A percentile compares a stretch with the other conserved stretches of the same genome.
Evolutionary conservation across 2,329 filamentous ascomycete species (phyloP).

Genomic region (Hypoxylon sp.): DNA sequence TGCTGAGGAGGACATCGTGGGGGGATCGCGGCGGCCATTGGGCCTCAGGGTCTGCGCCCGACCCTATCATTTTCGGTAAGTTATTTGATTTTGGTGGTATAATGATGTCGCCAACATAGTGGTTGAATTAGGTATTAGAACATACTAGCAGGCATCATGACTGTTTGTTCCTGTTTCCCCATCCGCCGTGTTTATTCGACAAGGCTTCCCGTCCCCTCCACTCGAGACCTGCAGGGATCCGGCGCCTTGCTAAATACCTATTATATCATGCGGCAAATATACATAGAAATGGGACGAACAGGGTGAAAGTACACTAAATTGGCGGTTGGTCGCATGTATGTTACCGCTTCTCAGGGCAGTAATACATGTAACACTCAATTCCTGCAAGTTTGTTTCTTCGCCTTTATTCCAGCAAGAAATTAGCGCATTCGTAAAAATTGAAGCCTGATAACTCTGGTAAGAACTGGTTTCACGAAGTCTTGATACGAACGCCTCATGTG

Average conservation of each 20-base stretch:
- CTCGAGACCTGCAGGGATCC: conserved; percentile 41
- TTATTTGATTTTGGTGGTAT: conserved; percentile 26
- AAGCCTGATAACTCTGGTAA: conserved; percentile 2
- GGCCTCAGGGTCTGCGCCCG: conserved; percentile 58
- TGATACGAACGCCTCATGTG: conserved; percentile 8
- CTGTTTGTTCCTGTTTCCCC: conserved; percentile 29
- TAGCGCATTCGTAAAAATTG: conserved; percentile 9
- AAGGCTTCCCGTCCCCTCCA: conserved; percentile 34
- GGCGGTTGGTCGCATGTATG: not conserved
- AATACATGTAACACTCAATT: not conserved
- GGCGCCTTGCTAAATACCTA: conserved; percentile 6
- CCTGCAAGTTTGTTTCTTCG: not conserved
- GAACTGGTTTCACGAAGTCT: conserved; percentile 6
- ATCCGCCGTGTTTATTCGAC: conserved; percentile 28
- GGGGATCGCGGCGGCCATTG: conserved; percentile 78
- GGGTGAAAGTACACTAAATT: conserved; percentile 19
- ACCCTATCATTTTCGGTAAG: conserved; percentile 45
- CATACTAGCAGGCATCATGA: conserved; percentile 48
- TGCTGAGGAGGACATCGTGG: conserved; percentile 72
- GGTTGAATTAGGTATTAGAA: conserved; percentile 19
- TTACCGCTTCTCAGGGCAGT: not conserved
- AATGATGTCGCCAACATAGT: conserved; percentile 13
- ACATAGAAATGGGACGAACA: conserved; percentile 18
- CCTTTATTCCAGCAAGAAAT: not conserved
- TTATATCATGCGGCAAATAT: conserved; percentile 41